These are phyloP conservation scores for Rhodamnia argentea DNA, from an alignment of 345 rosid species.

Conservation along the genomic window DNA sequence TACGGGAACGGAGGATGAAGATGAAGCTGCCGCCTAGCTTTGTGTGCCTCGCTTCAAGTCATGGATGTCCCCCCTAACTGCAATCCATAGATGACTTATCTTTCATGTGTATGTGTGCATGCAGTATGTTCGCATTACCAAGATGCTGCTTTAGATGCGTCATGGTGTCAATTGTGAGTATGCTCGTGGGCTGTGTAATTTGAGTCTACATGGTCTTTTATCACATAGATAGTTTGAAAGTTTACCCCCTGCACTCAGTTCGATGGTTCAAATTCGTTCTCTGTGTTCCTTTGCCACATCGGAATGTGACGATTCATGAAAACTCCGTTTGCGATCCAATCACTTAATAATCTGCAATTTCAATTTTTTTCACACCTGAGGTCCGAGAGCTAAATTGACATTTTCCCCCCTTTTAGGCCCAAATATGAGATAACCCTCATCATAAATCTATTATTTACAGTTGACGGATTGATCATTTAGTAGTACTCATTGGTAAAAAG, in stretches of 20 bases:
- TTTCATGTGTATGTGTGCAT: background rate
- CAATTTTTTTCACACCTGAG: background rate
- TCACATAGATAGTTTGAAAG: background rate
- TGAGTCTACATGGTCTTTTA: no score
- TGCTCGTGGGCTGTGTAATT: no score
- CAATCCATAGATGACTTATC: background rate
- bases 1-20: conserved; percentile 83
- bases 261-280: no score
- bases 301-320: background rate
- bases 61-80: conserved; percentile 67
- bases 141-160: background rate
- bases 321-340: background rate
- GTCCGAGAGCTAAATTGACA: background rate
- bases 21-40: conserved; percentile 69
- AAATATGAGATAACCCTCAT: background rate
- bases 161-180: background rate
- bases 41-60: conserved; percentile 80
- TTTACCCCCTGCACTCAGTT: no score
- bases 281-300: background rate
- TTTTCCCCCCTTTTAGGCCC: background rate
- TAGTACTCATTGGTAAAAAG: no score
- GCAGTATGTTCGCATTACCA: background rate
- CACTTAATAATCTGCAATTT: background rate
- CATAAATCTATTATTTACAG: background rate
- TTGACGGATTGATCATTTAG: no score